Base-by-base conservation (phyloP, 176 grass and related monocot genomes). In the Triticum timopheevii region DNA sequence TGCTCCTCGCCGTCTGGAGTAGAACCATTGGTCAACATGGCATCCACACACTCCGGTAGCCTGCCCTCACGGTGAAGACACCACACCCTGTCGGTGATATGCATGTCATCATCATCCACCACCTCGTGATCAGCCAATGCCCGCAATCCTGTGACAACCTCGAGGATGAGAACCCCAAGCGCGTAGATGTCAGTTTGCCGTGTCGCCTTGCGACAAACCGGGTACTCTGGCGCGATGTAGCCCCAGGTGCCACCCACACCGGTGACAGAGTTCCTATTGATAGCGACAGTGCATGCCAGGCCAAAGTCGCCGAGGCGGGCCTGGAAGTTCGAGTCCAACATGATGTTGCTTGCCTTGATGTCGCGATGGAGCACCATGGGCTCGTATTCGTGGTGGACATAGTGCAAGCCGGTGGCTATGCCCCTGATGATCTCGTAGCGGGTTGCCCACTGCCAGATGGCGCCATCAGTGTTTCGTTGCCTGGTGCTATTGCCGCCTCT, bases 131-230 rank as follows among this genome's bases (percentile, higher is more conserved):
- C 23, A 13, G 9, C 61, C 7, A 67, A 3, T 27, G 31, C 13
- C 9, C 73, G 16, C 24, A n/a, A 10, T 0, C 75, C 84, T 0
- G 84, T 86, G 24, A 86, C 64, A 0, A 78, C 15, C 47, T 86
- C 84, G 0, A 86, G 63, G 30, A 86, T 2, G 10, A 78, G 63
- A 31, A 86, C 84, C 5, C 84, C 84, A 2, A 86, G 67, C 0
- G 84, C 74, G n/a, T 86, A 78, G 10, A 78, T 16, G 23, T 86
- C 84, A 0, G 74, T 86, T n/a, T 86, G 64, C 22, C 74, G 62
- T 0, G 84, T 86, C 63, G 84, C 62, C 33, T 42, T 86, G 10
- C 38, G 30, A 16, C 63, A 39, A 3, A 78, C 23, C 1, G 74
- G 15, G 16, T 86, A 86, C 10, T 86, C 74, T 2, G 74, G 84